Conservation (phyloP, 2,329 filamentous ascomycete species). For the Neophaeococcomyces aloes region DNA sequence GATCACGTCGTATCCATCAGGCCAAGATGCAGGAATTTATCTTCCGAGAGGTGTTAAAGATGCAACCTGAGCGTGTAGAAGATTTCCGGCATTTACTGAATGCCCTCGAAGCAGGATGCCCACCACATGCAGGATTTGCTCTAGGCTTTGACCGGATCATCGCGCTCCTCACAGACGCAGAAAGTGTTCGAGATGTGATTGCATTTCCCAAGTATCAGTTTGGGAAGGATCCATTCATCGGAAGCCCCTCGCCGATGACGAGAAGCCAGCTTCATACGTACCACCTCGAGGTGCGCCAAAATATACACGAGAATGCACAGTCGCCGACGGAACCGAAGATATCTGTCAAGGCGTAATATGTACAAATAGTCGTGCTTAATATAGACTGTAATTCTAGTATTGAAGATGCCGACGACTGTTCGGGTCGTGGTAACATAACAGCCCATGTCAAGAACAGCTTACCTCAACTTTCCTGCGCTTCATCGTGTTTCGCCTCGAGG, state of each 20-base stretch:
- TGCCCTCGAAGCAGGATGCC: constrained; percentile 74
- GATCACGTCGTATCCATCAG: constrained; percentile 82
- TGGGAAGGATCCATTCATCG: constrained; percentile 75
- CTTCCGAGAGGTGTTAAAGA: constrained; percentile 71
- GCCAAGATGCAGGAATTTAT: constrained; percentile 74
- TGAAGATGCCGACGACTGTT: no score
- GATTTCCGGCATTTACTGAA: constrained; percentile 80
- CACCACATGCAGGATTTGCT: constrained; percentile 87
- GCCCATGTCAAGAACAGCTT: no score
- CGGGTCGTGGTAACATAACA: no score
- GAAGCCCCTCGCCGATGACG: constrained; percentile 60
- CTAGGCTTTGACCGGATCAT: constrained; percentile 83
- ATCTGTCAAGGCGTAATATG: constrained; percentile 17
- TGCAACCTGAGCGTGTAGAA: constrained; percentile 58
- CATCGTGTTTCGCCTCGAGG: no score
- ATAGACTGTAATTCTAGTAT: not conserved
- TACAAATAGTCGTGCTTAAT: not conserved
- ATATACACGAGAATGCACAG: not conserved
- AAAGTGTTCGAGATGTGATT: constrained; percentile 83
- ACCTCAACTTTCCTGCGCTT: no score
- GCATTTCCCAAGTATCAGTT: constrained; percentile 91
- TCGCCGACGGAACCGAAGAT: not conserved
- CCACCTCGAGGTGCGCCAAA: constrained; percentile 34
- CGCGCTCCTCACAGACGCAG: constrained; percentile 63
- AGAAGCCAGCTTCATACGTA: constrained; percentile 50